Conservation (phyloP, 2,329 filamentous ascomycete genomes). For the Botryotinia convoluta region DNA sequence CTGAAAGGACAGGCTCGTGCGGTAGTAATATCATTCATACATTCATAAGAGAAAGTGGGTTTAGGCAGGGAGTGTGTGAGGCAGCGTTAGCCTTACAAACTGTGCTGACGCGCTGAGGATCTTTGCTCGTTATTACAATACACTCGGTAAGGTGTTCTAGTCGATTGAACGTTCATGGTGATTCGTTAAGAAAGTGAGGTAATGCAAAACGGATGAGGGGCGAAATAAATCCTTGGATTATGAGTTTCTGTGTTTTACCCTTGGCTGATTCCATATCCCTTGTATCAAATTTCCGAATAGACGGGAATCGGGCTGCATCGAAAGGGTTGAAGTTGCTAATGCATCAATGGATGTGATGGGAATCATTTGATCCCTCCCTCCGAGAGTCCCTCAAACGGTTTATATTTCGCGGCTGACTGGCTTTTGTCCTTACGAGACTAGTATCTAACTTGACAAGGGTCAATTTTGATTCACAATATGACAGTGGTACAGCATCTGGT, state of each 20-base stretch:
- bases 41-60: constrained; percentile 14
- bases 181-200: constrained; percentile 2
- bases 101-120: constrained; percentile 18
- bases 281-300: constrained; percentile 12
- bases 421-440: not conserved
- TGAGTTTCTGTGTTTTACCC: not conserved
- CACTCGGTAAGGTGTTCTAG: constrained; percentile 7
- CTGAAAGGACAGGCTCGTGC: constrained; percentile 11
- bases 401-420: constrained; percentile 10
- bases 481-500: constrained; percentile 11
- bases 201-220: constrained; percentile 3
- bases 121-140: constrained; percentile 14
- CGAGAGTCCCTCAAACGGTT: constrained; percentile 4
- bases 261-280: constrained; percentile 4
- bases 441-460: not conserved
- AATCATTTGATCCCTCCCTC: constrained; percentile 7
- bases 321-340: constrained; percentile 6
- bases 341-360: not conserved
- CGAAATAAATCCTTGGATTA: constrained; percentile 2
- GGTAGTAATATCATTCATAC: constrained; percentile 3
- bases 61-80: constrained; percentile 4
- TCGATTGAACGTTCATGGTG: not conserved
- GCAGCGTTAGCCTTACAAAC: constrained; percentile 18
- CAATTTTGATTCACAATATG: constrained; percentile 2
- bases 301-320: constrained; percentile 13